Percentiles rank a stretch among this genome's conserved stretches.
Evolutionary conservation across 2,329 filamentous ascomycete genomes (phyloP).

Genomic region (Davidsoniella australis): DNA sequence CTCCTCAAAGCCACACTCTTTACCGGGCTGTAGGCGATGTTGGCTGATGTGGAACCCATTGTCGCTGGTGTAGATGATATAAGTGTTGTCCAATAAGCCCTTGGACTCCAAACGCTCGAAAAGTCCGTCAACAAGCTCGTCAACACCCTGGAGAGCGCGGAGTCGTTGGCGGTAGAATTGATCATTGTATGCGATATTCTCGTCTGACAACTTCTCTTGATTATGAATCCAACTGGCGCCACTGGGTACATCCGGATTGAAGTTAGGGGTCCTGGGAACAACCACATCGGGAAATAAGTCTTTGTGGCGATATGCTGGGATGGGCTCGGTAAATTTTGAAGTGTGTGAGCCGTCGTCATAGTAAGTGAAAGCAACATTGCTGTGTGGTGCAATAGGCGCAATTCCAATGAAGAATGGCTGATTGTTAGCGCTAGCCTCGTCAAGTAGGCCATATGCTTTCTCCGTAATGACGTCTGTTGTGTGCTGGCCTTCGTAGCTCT

Average conservation of each 20-base stretch:
- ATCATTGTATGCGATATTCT: slow-evolving; percentile 22
- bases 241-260: slow-evolving; percentile 37
- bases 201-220: slow-evolving; percentile 21
- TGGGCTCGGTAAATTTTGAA: slow-evolving; percentile 19
- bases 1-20: slow-evolving; percentile 32
- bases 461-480: slow-evolving; percentile 33
- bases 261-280: slow-evolving; percentile 46
- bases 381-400: slow-evolving; percentile 27
- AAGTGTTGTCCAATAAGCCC: slow-evolving; percentile 25
- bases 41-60: slow-evolving; percentile 38
- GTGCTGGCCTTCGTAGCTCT: slow-evolving; percentile 34
- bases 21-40: slow-evolving; percentile 34
- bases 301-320: slow-evolving; percentile 35
- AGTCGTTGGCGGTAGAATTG: slow-evolving; percentile 25
- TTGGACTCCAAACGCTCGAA: slow-evolving; percentile 20
- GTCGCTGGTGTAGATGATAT: slow-evolving; percentile 34
- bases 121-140: slow-evolving; percentile 27
- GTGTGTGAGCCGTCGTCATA: slow-evolving; percentile 10
- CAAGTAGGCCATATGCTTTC: slow-evolving; percentile 34
- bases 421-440: slow-evolving; percentile 29
- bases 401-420: slow-evolving; percentile 39
- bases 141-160: slow-evolving; percentile 27
- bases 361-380: slow-evolving; percentile 17
- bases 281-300: slow-evolving; percentile 40
- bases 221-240: slow-evolving; percentile 28